A percentile compares a stretch with the other conserved stretches of the same genome.
Evolutionary conservation across 805 yeast species (phyloP).

Genomic region (Cyberlindnera mississippiensis): DNA sequence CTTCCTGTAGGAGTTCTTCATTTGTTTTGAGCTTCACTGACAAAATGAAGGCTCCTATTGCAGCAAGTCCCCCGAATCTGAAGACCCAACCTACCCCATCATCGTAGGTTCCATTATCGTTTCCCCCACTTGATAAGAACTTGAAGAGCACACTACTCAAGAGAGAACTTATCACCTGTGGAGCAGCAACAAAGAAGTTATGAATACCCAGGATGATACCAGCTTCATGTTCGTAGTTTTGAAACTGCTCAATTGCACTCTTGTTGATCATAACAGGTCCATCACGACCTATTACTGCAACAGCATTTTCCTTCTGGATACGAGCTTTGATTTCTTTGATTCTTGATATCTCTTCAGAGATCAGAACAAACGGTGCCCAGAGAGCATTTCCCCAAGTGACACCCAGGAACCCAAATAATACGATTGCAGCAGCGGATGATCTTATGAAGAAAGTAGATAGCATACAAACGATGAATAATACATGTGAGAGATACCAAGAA

Average conservation of each 20-base stretch:
- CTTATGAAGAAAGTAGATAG: slow-evolving; percentile 42
- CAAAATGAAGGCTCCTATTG: slow-evolving; percentile 42
- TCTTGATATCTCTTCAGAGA: slow-evolving; percentile 53
- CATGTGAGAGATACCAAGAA: slow-evolving; percentile 50
- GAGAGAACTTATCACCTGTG: slow-evolving; percentile 51
- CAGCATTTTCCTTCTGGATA: slow-evolving; percentile 18
- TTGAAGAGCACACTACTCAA: slow-evolving; percentile 44
- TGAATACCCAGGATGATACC: slow-evolving; percentile 56
- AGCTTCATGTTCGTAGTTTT: slow-evolving; percentile 47
- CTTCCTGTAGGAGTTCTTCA: slow-evolving; percentile 34
- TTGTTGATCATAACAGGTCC: slow-evolving; percentile 7
- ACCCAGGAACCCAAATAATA: slow-evolving; percentile 50
- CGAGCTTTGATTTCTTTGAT: slow-evolving; percentile 43
- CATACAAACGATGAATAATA: slow-evolving; percentile 46
- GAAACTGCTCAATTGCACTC: slow-evolving; percentile 29
- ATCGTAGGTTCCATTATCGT: slow-evolving; percentile 32
- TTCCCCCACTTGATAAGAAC: slow-evolving; percentile 27
- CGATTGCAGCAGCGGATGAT: slow-evolving; percentile 40
- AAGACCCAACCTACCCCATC: slow-evolving; percentile 53
- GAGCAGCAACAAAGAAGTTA: slow-evolving; percentile 54
- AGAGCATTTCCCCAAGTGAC: slow-evolving; percentile 62
- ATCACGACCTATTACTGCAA: not conserved
- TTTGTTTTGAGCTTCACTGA: slow-evolving; percentile 42
- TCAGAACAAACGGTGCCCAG: slow-evolving; percentile 64
- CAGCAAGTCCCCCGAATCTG: slow-evolving; percentile 49